Base-by-base conservation (phyloP, 164 flowering plant species). In the Sedum album region DNA sequence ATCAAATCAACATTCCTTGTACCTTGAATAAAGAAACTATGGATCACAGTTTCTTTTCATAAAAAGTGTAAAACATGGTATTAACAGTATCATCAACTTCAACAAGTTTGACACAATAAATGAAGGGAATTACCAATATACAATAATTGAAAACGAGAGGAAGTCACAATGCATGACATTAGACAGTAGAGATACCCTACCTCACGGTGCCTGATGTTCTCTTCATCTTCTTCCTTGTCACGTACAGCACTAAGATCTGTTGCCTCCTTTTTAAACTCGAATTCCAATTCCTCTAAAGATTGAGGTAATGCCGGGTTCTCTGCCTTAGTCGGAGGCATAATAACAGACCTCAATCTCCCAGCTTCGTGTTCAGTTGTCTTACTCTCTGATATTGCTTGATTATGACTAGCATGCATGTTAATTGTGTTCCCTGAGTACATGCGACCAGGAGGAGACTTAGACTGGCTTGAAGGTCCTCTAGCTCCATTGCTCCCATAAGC, bases 181-280 rank as follows among this genome's bases (percentile, higher is more conserved):
- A 2, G 60, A 6, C 8, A 60, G 15, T 51, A 70, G 39, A 65
- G 35, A 38, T 41, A 53, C 57, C 76, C 61, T 85, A 95, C 99
- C 99, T 92, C 97, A 26, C 97, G 88, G 75, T 95, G 94, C 82
- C 83, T 90, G 82, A 81, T 78, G 75, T 89, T 92, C 77, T 95
- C 99, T 72, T 89, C 97, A 79, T 95, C 99, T 82, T 89, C 97
- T 79, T 92, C 97, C 79, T 84, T 88, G 72, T 95, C 95, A 70
- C 92, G 89, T 69, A 83, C 78, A 71, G 73, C 83, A 53, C 78
- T 89, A 72, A 95, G 90, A 69, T 92, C 91, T 80, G 81, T 79
- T 35, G 88, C 90, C 77, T 92, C 97, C 77, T 84, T 85, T 77
- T 82, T 84, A 78, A 79, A 90, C 72, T 92, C 94, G 80, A 87